Conservation (phyloP, 371 early-diverging fungal species). For the Batrachochytrium dendrobatidis region DNA sequence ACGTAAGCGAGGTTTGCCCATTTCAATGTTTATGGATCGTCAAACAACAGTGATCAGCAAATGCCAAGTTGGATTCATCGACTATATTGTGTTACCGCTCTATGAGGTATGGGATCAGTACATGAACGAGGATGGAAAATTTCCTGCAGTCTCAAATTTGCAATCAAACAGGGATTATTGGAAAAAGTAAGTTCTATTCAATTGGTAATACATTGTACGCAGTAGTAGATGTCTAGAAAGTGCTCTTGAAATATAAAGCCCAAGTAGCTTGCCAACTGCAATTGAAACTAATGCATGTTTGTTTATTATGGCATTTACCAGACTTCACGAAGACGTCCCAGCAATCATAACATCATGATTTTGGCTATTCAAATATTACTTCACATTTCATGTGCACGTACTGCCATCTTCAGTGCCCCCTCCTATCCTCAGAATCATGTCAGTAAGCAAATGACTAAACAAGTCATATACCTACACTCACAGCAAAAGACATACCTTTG, state of each 20-base stretch:
- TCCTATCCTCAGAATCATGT: slow-evolving; percentile 6
- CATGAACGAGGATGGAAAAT: slow-evolving; percentile 24
- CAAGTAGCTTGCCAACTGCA: too few species aligned
- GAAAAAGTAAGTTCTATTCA: slow-evolving; percentile 16
- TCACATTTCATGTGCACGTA: slow-evolving; percentile 32
- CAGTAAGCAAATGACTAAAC: neutral
- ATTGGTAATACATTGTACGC: too few species aligned
- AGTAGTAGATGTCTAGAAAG: too few species aligned
- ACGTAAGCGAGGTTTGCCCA: slow-evolving; percentile 25
- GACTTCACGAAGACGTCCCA: too few species aligned
- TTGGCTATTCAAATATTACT: neutral
- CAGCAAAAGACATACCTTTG: slow-evolving; percentile 32
- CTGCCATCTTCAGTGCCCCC: slow-evolving; percentile 62
- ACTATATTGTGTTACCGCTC: slow-evolving; percentile 45
- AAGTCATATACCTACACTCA: neutral
- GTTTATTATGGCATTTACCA: too few species aligned
- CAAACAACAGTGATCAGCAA: slow-evolving; percentile 37
- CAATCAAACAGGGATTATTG: slow-evolving; percentile 24
- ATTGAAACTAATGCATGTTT: too few species aligned
- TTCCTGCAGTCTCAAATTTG: slow-evolving; percentile 19
- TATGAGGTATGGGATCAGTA: slow-evolving; percentile 41
- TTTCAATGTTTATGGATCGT: slow-evolving; percentile 47
- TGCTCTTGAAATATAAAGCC: too few species aligned
- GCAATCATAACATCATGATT: too few species aligned
- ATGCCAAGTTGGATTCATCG: slow-evolving; percentile 46